phyloP scores from a whole-genome alignment of 1,284 basidiomycete species.

The Papiliotrema fonsecae region DNA sequence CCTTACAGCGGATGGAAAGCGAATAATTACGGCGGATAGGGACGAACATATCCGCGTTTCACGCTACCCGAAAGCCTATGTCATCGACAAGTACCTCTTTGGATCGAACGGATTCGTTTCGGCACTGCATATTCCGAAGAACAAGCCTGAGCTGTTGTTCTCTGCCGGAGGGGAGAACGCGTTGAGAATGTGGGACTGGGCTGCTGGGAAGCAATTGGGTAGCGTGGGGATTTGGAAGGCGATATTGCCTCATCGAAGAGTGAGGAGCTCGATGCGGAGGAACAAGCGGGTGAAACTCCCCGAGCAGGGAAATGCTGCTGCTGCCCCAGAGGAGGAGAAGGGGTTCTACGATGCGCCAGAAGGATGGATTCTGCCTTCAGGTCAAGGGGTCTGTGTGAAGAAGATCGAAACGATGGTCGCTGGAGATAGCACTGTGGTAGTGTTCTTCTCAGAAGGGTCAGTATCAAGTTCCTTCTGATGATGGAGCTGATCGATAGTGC shows the following conservation, averaged over 20 bases:
- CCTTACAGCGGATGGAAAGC: slow-evolving; percentile 62
- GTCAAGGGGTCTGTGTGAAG: slow-evolving; percentile 43
- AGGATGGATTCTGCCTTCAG: slow-evolving; percentile 37
- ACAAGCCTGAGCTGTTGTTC: slow-evolving; percentile 56
- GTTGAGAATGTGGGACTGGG: slow-evolving; percentile 77
- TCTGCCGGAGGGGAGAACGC: slow-evolving; percentile 81
- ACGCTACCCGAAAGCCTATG: slow-evolving; percentile 75
- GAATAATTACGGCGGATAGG: slow-evolving; percentile 78
- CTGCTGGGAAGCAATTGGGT: slow-evolving; percentile 55
- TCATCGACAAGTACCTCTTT: slow-evolving; percentile 76
- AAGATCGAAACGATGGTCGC: slow-evolving; percentile 30
- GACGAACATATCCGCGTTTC: slow-evolving; percentile 92
- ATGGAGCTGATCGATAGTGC: slow-evolving; percentile 14
- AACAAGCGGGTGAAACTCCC: slow-evolving; percentile 45
- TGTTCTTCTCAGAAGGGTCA: slow-evolving; percentile 47
- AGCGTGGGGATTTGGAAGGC: slow-evolving; percentile 57
- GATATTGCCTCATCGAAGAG: slow-evolving; percentile 61
- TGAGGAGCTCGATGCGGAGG: slow-evolving; percentile 44
- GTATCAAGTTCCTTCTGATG: neutral
- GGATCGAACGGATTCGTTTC: slow-evolving; percentile 60
- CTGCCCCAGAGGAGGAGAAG: slow-evolving; percentile 9
- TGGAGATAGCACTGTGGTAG: slow-evolving; percentile 24
- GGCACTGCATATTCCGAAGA: slow-evolving; percentile 64
- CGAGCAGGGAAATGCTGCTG: slow-evolving; percentile 19
- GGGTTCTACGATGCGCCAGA: slow-evolving; percentile 37